Evolutionary conservation across 768 basidiomycete species (phyloP).

Genomic region (Porpolomopsis calyptriformis): DNA sequence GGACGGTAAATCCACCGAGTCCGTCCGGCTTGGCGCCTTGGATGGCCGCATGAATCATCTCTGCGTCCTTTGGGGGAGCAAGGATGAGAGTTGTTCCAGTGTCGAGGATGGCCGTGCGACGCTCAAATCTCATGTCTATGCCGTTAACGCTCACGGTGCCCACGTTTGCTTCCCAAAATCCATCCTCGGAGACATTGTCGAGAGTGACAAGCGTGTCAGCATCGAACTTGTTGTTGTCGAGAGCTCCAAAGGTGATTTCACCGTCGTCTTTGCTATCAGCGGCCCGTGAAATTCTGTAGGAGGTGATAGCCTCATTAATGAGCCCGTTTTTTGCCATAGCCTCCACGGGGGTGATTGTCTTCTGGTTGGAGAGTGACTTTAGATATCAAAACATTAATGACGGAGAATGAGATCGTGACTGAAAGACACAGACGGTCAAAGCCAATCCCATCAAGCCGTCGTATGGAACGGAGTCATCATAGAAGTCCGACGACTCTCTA

Average conservation of each 20-base stretch:
- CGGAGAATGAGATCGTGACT: not conserved
- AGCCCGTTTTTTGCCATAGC: conserved; percentile 46
- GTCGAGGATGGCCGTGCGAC: conserved; percentile 69
- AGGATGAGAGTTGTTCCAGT: conserved; percentile 44
- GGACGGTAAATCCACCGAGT: conserved; percentile 40
- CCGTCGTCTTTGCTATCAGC: conserved; percentile 64
- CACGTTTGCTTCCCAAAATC: conserved; percentile 75
- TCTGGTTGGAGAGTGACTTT: conserved; percentile 54
- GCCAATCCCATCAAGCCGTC: conserved; percentile 76
- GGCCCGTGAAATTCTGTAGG: conserved; percentile 71
- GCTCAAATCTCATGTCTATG: conserved; percentile 34
- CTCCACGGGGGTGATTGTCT: conserved; percentile 59
- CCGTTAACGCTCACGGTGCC: conserved; percentile 51
- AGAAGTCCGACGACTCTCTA: conserved; percentile 52
- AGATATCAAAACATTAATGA: not conserved
- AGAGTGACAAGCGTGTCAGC: conserved; percentile 45
- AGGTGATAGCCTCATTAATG: conserved; percentile 55
- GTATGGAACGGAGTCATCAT: conserved; percentile 36
- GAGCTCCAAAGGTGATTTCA: conserved; percentile 67
- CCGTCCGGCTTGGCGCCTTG: conserved; percentile 31
- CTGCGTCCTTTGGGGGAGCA: conserved; percentile 29
- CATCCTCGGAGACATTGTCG: conserved; percentile 49
- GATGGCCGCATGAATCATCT: conserved; percentile 33
- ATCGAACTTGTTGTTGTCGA: conserved; percentile 64
- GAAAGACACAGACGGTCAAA: conserved; percentile 42